A percentile compares a stretch with the other conserved stretches of the same genome.
Conservation (phyloP, 148 eudicot genomes). For the Euryodendron excelsum region DNA sequence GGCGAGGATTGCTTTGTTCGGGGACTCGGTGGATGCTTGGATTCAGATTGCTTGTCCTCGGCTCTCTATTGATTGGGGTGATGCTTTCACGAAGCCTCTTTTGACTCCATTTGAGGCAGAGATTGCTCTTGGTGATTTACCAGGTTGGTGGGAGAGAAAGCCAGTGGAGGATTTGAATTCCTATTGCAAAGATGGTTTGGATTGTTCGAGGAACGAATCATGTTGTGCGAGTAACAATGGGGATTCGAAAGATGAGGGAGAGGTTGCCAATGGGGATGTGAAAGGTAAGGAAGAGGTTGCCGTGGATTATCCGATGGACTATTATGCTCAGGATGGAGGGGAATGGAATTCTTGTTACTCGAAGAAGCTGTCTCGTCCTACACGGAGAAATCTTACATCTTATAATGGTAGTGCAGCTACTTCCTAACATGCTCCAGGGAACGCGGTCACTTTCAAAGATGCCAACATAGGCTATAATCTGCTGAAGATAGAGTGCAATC, state of each 20-base stretch:
- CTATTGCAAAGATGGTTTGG: slow-evolving; percentile 9
- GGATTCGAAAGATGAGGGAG: slow-evolving; percentile 24
- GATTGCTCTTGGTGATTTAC: slow-evolving; percentile 85
- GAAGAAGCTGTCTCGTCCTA: slow-evolving; percentile 53
- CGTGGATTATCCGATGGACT: slow-evolving; percentile 89
- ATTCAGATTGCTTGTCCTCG: slow-evolving; percentile 92
- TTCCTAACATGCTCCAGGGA: slow-evolving; percentile 17
- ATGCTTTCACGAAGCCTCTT: slow-evolving; percentile 80
- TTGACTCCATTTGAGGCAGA: slow-evolving; percentile 89
- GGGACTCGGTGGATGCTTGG: slow-evolving; percentile 94
- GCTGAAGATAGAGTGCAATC: slow-evolving; percentile 4
- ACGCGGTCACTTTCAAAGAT: not conserved
- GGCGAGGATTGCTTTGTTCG: slow-evolving; percentile 62
- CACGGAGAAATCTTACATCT: slow-evolving; percentile 33
- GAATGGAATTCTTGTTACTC: slow-evolving; percentile 83
- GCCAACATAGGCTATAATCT: not conserved
- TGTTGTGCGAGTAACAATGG: slow-evolving; percentile 46
- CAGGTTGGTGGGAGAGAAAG: slow-evolving; percentile 95
- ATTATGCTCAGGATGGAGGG: slow-evolving; percentile 95
- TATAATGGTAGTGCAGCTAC: slow-evolving; percentile 29
- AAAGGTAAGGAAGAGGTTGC: slow-evolving; percentile 25
- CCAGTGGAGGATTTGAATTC: slow-evolving; percentile 10
- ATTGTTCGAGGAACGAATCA: slow-evolving; percentile 34
- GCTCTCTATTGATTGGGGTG: slow-evolving; percentile 97
- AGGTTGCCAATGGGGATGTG: slow-evolving; percentile 26